phyloP scores from a whole-genome alignment of 352 stramenopile genomes.

The Phytopythium montanum region DNA sequence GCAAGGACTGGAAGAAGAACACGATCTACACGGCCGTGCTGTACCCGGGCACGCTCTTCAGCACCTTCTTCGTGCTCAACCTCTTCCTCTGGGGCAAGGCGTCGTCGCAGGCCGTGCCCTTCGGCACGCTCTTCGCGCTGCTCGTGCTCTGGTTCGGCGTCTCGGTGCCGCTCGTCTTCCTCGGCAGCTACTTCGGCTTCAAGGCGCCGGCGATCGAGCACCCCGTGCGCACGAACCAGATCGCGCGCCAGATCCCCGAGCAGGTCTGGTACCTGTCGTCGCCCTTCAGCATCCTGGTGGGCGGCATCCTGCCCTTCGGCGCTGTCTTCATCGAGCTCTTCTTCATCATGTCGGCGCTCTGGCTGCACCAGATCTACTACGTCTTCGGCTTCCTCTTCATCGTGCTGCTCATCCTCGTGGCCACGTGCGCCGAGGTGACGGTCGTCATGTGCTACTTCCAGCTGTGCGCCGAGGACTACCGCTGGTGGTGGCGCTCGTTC shows the following conservation, averaged over 20 bases:
- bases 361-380: conserved; percentile 99
- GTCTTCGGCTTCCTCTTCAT: conserved; percentile 99
- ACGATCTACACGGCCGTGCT: conserved; percentile 94
- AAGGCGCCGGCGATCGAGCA: conserved; percentile 84
- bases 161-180: conserved; percentile 97
- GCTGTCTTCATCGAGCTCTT: conserved; percentile 99
- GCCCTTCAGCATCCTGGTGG: conserved; percentile 93
- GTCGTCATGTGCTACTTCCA: conserved; percentile 99
- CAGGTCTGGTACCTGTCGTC: conserved; percentile 96
- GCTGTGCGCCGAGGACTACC: conserved; percentile 99
- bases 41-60: conserved; percentile 93
- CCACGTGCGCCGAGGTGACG: conserved; percentile 98
- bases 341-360: conserved; percentile 99
- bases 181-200: conserved; percentile 97
- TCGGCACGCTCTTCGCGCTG: conserved; percentile 96
- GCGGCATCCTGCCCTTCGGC: conserved; percentile 98
- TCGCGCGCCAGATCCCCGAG: conserved; percentile 89
- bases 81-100: conserved; percentile 91
- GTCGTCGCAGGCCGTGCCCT: conserved; percentile 89
- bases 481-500: conserved; percentile 98
- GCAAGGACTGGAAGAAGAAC: conserved; percentile 97
- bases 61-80: conserved; percentile 96
- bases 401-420: conserved; percentile 96
- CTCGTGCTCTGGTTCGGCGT: conserved; percentile 98
- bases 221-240: conserved; percentile 90